These are phyloP conservation scores for Clavaria fumosa DNA, from an alignment of 768 basidiomycete genomes.

Conservation along the genomic window DNA sequence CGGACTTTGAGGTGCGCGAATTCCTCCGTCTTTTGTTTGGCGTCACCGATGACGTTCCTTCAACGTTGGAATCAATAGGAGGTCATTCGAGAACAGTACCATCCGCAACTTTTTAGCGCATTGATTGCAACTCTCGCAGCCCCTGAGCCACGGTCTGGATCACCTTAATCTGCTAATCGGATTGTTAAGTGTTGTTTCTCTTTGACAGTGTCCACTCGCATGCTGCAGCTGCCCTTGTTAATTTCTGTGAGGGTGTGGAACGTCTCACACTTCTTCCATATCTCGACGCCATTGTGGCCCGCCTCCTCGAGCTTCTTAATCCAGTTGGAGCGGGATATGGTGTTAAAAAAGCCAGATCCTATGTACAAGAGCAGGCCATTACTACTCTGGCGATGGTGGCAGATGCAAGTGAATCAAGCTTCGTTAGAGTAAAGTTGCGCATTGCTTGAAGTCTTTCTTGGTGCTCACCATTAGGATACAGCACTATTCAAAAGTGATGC, in stretches of 20 bases:
- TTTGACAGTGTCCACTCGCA: constrained; percentile 65
- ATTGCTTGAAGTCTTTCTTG: background rate
- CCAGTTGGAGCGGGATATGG: constrained; percentile 33
- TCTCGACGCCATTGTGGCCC: constrained; percentile 66
- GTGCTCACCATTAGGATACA: constrained; percentile 14
- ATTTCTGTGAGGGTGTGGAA: constrained; percentile 81
- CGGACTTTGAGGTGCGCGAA: constrained; percentile 56
- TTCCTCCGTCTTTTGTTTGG: background rate
- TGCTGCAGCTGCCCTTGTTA: constrained; percentile 77
- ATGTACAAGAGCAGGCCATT: constrained; percentile 80
- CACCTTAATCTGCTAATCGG: background rate
- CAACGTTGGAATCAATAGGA: constrained; percentile 30
- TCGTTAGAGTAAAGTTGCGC: constrained; percentile 40
- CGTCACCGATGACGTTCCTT: background rate
- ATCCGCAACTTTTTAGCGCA: constrained; percentile 51
- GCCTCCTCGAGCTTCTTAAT: constrained; percentile 50
- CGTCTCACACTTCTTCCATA: constrained; percentile 59
- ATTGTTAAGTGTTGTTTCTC: constrained; percentile 1
- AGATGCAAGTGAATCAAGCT: constrained; percentile 66
- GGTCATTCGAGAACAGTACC: constrained; percentile 57
- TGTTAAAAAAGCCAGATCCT: constrained; percentile 24
- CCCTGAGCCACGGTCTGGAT: constrained; percentile 41
- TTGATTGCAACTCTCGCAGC: constrained; percentile 63
- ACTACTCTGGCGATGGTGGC: constrained; percentile 85
- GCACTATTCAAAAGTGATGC: constrained; percentile 73